Base-by-base conservation (phyloP, 2,329 filamentous ascomycete species). In the Scortechinia acanthostroma region DNA sequence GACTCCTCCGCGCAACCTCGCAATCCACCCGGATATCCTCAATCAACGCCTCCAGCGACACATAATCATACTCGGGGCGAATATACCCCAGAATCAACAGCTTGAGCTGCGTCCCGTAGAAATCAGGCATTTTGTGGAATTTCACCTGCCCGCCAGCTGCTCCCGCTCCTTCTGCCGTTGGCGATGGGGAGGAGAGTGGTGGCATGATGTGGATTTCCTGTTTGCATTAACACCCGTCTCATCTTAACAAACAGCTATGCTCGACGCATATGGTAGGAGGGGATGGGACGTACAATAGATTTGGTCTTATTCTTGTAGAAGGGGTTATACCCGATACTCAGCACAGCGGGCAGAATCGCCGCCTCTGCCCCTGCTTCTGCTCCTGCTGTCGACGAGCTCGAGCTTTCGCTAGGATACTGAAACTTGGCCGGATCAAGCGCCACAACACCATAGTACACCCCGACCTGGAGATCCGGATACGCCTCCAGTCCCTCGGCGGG, bases 281-380 rank as follows among this genome's bases (percentile, higher is more conserved):
- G 25, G n/a, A 10, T 28, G 14, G 22, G 6, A 68, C 64, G 37
- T 63, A 71, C 74, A 50, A 82, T 77, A 46, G 69, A 77, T 45
- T 76, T 70, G 16, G 75, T 69, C 3, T 68, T 71, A 58, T 86
- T 86, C 55, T 81, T 81, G 63, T 85, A 86, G 58, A 77, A 85
- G 0, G 81, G 81, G 51, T 86, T 86, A 67, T 79, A 85, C n/a
- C 81, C 81, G 43, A 83, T 77, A 48, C 68, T 74, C 66, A 83
- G 68, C 30, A 81, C 77, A 55, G 78, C 77, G 0, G 76, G 76
- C 50, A 75, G 72, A 15, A 80, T 63, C 35, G 6, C 20, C 25
- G 10, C 25, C 10, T 10, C 10, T 10, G 25, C n/a, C 25, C 25
- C 25, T n/a, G 10, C 10, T 10, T 10, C 10, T 10, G 25, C n/a